phyloP scores from a whole-genome alignment of 331 rosid genomes.

The Spiraea crenata region DNA sequence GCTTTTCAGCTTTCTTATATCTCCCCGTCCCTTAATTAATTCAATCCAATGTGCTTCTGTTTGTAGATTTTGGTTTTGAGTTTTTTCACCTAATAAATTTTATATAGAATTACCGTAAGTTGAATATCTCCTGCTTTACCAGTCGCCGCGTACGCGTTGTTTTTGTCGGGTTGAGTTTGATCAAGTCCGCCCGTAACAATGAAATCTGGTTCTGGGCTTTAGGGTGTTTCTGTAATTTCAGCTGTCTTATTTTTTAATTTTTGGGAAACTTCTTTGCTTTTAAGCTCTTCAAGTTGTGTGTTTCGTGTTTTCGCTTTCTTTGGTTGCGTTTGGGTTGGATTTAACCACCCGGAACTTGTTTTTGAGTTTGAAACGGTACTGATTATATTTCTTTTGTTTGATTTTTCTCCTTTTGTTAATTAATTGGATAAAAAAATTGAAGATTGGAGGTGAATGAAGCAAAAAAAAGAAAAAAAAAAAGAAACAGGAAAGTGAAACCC shows the following conservation, averaged over 20 bases:
- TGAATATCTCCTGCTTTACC: background rate
- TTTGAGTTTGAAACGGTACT: constrained; percentile 24
- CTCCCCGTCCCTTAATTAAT: background rate
- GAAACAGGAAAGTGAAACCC: constrained; percentile 24
- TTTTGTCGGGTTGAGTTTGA: background rate
- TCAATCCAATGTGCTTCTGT: background rate
- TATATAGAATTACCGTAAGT: background rate
- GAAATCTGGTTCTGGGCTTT: background rate
- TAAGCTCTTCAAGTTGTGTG: background rate
- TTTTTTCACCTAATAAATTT: background rate
- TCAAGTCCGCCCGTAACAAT: background rate
- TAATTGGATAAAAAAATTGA: constrained; percentile 14
- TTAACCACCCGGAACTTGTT: background rate
- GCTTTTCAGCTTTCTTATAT: background rate
- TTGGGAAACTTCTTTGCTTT: background rate
- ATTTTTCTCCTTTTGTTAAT: background rate
- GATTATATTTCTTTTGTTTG: constrained; percentile 30
- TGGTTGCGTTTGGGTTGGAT: background rate
- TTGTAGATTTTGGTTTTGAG: background rate
- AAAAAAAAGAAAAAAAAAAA: constrained; percentile 5
- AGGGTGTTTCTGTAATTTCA: constrained; percentile 19
- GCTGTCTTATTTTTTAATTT: background rate
- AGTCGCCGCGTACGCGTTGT: constrained; percentile 22
- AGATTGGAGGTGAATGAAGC: constrained; percentile 22
- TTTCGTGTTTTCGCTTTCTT: background rate